Evolutionary conservation across 257 asterid species (phyloP).

Genomic region (Salvia miltiorrhiza): DNA sequence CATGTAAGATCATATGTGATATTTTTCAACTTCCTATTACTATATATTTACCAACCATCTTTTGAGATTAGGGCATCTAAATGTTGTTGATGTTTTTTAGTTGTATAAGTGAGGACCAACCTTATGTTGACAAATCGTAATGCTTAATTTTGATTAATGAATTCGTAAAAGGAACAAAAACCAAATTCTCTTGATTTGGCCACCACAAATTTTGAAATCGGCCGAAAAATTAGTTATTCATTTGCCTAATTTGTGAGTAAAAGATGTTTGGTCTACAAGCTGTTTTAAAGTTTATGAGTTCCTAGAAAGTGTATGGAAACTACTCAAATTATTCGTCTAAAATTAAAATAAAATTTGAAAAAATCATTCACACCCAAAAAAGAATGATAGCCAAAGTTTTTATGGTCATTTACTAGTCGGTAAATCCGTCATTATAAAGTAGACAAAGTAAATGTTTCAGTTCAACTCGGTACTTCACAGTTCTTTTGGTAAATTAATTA

Average conservation of each 20-base stretch:
- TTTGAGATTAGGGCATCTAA: neutral
- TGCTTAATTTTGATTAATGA: neutral
- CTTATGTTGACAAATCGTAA: neutral
- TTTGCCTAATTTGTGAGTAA: slow-evolving; percentile 15
- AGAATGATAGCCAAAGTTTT: too few relatives aligned
- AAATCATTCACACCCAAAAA: too few relatives aligned
- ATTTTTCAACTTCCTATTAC: neutral
- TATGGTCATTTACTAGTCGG: too few relatives aligned
- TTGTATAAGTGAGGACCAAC: neutral
- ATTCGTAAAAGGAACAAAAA: neutral
- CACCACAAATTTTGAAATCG: slow-evolving; percentile 12
- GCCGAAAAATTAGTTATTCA: slow-evolving; percentile 6
- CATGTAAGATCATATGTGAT: neutral
- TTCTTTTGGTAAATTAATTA: neutral
- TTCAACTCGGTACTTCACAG: neutral
- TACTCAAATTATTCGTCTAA: neutral
- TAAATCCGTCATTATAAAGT: too few relatives aligned
- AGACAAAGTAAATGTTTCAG: too few relatives aligned
- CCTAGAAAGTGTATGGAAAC: neutral
- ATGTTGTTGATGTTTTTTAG: neutral
- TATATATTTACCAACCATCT: too few relatives aligned
- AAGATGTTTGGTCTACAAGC: neutral
- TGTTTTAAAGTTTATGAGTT: neutral
- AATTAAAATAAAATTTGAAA: too few relatives aligned
- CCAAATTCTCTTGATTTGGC: neutral